phyloP scores from a whole-genome alignment of 305 asterid species.

The Solanum hybrid region DNA sequence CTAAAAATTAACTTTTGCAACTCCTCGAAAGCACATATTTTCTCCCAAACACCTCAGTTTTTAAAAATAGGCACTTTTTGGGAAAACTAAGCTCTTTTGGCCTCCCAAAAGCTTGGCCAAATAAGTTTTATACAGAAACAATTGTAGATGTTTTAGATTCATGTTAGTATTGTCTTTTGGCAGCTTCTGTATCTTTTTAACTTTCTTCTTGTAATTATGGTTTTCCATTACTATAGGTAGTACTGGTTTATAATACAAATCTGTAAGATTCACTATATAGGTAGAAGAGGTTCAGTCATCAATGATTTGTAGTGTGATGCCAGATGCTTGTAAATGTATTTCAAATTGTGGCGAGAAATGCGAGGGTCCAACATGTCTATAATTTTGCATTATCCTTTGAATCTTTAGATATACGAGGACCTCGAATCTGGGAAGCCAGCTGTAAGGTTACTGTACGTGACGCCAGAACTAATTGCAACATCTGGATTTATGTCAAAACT shows the following conservation, averaged over 20 bases:
- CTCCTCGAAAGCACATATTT: not conserved
- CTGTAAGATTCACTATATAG: not conserved
- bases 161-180: not conserved
- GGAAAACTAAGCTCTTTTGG: not conserved
- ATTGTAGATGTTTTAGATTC: not conserved
- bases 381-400: conserved; percentile 8
- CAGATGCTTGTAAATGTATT: not conserved
- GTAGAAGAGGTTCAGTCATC: not conserved
- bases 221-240: not conserved
- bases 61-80: not conserved
- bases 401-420: conserved; percentile 66
- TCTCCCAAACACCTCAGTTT: not conserved
- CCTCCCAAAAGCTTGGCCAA: not conserved
- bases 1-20: not conserved
- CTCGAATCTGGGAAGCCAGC: conserved; percentile 83
- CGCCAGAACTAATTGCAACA: conserved; percentile 88
- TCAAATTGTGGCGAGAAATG: not conserved
- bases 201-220: not conserved
- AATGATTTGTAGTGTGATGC: not conserved
- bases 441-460: conserved; percentile 78
- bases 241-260: not conserved
- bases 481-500: conserved; percentile 75
- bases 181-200: not conserved
- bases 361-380: not conserved
- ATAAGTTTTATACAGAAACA: not conserved